phyloP scores from a whole-genome alignment of 2,329 filamentous ascomycete species.

The Penicillium sp. region DNA sequence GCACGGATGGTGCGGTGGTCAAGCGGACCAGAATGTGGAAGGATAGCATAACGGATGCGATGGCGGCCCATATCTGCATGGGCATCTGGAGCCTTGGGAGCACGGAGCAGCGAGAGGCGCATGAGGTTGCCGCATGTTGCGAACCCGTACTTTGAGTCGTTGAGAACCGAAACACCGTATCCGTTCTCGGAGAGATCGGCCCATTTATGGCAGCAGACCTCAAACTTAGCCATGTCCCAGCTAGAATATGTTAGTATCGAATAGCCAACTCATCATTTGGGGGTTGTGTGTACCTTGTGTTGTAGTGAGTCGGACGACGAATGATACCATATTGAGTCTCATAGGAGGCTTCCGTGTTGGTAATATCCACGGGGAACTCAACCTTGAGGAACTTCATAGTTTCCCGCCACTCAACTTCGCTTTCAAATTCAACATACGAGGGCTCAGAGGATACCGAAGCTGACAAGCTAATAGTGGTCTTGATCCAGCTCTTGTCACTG shows the following conservation, averaged over 20 bases:
- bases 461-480: conserved; percentile 77
- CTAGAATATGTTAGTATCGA: conserved; percentile 38
- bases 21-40: conserved; percentile 76
- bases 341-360: conserved; percentile 89
- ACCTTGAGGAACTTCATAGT: conserved; percentile 98
- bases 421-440: conserved; percentile 73
- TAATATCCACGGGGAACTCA: conserved; percentile 90
- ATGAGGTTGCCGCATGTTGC: conserved; percentile 85
- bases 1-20: conserved; percentile 73
- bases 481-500: conserved; percentile 81
- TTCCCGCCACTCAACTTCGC: conserved; percentile 95
- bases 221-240: conserved; percentile 98
- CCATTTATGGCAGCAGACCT: conserved; percentile 94
- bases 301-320: conserved; percentile 91
- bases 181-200: conserved; percentile 84
- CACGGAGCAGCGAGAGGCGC: conserved; percentile 80
- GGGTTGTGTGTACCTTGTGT: conserved; percentile 66
- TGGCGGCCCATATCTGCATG: conserved; percentile 93
- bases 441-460: conserved; percentile 65
- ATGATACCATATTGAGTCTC: conserved; percentile 93
- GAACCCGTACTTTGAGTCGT: conserved; percentile 95
- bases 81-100: conserved; percentile 88
- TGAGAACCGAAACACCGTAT: conserved; percentile 89
- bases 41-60: conserved; percentile 82
- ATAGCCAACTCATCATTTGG: not conserved